These are phyloP conservation scores for Eragrostis tef DNA, from an alignment of 202 grass and related monocot genomes.

Conservation along the genomic window DNA sequence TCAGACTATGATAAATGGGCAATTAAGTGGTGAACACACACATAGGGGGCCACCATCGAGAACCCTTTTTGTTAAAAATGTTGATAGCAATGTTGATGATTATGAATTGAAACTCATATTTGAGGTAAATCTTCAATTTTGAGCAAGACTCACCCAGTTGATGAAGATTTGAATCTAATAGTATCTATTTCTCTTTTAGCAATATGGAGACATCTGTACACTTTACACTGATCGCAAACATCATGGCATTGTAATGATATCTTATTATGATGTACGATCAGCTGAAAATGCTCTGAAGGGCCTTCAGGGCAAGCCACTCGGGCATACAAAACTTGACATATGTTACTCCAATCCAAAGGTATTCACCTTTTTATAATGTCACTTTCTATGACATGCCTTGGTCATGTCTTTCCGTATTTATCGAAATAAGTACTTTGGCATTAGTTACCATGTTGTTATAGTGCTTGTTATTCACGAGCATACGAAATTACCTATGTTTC, in stretches of 20 bases:
- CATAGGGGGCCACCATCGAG: constrained; percentile 65
- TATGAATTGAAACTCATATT: constrained; percentile 73
- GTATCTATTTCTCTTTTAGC: constrained; percentile 55
- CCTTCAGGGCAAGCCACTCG: constrained; percentile 77
- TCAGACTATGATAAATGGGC: constrained; percentile 49
- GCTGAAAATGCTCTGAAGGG: constrained; percentile 73
- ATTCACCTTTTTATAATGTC: constrained; percentile 26
- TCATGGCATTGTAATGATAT: constrained; percentile 85
- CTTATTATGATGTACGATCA: constrained; percentile 92
- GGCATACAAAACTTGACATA: constrained; percentile 77
- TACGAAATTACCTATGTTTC: neutral
- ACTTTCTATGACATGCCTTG: neutral
- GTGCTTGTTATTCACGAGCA: neutral
- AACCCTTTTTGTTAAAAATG: constrained; percentile 83
- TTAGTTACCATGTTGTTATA: constrained; percentile 19
- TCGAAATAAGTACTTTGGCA: constrained; percentile 22
- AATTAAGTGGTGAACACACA: constrained; percentile 58
- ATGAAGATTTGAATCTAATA: constrained; percentile 33
- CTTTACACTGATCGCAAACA: constrained; percentile 80
- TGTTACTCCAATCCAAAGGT: constrained; percentile 84
- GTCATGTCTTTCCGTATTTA: neutral
- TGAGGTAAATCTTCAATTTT: constrained; percentile 55
- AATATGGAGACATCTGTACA: constrained; percentile 83
- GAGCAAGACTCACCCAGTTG: constrained; percentile 6
- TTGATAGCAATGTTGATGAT: constrained; percentile 75